A percentile compares a stretch with the other conserved stretches of the same genome.
Conservation (phyloP, 129 eudicot species). For the Pulicaria dysenterica region DNA sequence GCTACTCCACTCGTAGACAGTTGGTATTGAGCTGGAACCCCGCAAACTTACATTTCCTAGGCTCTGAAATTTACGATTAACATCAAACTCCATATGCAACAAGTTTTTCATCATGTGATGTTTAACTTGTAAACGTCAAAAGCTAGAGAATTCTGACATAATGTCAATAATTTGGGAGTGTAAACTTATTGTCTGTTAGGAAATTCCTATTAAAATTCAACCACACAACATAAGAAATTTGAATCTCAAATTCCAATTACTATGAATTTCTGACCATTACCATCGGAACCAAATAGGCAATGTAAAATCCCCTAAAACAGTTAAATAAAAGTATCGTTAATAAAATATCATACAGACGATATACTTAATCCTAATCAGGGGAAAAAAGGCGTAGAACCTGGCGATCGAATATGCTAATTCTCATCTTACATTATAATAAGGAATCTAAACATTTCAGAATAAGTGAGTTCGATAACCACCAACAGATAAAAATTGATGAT, state of each 20-base stretch:
- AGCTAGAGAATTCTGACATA: neutral
- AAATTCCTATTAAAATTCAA: too few species aligned
- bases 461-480: neutral
- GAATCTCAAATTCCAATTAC: too few species aligned
- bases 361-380: neutral
- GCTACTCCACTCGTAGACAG: neutral
- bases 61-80: neutral
- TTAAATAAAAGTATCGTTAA: neutral
- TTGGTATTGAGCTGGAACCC: neutral
- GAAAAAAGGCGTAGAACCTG: neutral
- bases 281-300: too few species aligned
- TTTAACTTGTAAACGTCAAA: neutral
- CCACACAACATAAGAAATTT: too few species aligned
- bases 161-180: too few species aligned
- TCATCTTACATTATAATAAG: neutral
- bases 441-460: neutral
- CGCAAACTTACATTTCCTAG: too few species aligned
- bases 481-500: neutral
- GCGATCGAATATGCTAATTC: slow-evolving; percentile 1
- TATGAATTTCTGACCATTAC: too few species aligned
- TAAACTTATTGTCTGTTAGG: too few species aligned
- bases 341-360: neutral
- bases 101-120: slow-evolving; percentile 12
- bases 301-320: too few species aligned
- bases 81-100: slow-evolving; percentile 16